Evolutionary conservation across 2,329 filamentous ascomycete genomes (phyloP).

Genomic region (Aspergillus vadensis): DNA sequence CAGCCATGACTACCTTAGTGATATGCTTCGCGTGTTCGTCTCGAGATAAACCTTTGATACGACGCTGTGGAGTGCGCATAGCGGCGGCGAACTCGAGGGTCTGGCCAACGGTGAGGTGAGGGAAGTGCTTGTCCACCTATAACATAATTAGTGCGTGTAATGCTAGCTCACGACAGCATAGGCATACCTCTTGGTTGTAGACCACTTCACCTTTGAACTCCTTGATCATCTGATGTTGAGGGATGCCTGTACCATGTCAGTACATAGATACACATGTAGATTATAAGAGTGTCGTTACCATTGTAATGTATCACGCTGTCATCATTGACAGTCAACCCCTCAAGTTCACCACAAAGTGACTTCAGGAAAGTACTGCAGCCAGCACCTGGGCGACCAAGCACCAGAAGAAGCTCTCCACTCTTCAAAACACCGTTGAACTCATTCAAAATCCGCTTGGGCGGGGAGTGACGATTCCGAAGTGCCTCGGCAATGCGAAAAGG

Average conservation of each 20-base stretch:
- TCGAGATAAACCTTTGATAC: background rate
- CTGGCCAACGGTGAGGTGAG: slow-evolving; percentile 64
- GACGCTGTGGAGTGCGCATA: slow-evolving; percentile 50
- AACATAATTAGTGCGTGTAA: slow-evolving; percentile 68
- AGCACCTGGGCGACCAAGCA: slow-evolving; percentile 50
- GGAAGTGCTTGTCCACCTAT: slow-evolving; percentile 74
- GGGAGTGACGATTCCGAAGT: background rate
- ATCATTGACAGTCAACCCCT: slow-evolving; percentile 71
- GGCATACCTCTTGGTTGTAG: slow-evolving; percentile 31
- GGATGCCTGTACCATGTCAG: slow-evolving; percentile 24
- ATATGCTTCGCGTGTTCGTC: slow-evolving; percentile 2
- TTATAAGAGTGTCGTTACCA: slow-evolving; percentile 40
- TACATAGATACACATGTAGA: background rate
- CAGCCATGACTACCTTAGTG: slow-evolving; percentile 44
- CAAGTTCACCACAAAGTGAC: slow-evolving; percentile 76
- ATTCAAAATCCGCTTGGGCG: slow-evolving; percentile 9
- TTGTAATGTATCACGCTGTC: slow-evolving; percentile 78
- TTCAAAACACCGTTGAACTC: slow-evolving; percentile 45
- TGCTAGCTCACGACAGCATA: slow-evolving; percentile 34
- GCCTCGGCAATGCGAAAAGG: slow-evolving; percentile 4
- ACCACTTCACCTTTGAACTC: slow-evolving; percentile 43
- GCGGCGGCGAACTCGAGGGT: slow-evolving; percentile 75
- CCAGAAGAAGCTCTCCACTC: slow-evolving; percentile 54
- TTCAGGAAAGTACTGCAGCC: slow-evolving; percentile 79
- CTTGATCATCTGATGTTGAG: slow-evolving; percentile 33